Evolutionary conservation across 2,329 filamentous ascomycete species (phyloP), one percentile per base, ranked within the genome.

Genomic region (Ophiognomonia clavigignenti-juglandacearum): DNA sequence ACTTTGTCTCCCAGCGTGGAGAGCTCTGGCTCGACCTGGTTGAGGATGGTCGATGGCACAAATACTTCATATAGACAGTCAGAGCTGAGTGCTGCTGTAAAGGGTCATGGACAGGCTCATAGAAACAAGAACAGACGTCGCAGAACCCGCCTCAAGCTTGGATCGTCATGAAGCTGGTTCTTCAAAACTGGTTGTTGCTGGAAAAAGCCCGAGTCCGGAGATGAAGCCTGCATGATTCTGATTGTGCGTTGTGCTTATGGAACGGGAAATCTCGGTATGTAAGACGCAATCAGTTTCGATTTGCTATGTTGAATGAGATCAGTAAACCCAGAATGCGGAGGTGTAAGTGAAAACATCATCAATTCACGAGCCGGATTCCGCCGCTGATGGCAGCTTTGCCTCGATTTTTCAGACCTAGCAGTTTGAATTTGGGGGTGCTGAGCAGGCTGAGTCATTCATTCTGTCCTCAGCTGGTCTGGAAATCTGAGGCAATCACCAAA

Each of bases 141-240:
- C 24, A 80, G 65, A n/a, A 73, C 66, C 26, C 78, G 67, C 56
- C 72, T 71, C 22, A 77, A 70, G 43, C 70, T 74, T 6, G 62
- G 63, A 59, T 83, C 79, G 29, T 82, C 74, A 36, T 73, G 61
- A 49, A 77, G 79, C 48, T 82, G 78, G 54, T 82, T 83, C 13
- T 61, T 64, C 38, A 83, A 59, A 9, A 70, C 64, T 2, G 73
- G 75, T 4, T 71, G 64, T 32, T 69, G 61, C 54, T 82, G 79
- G 54, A 83, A 78, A 62, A 80, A 81, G 50, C 80, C 78, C 8
- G 58, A 66, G 52, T 73, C 67, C 11, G 70, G 62, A 42, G 66
- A 66, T 11, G 72, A 71, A 3, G 69, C 59, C 47, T 73, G 62
- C 72, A 74, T 73, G n/a, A n/a, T n/a, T n/a, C n/a, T n/a, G n/a